phyloP scores from a whole-genome alignment of 1,139 yeast species.

The Protomyces arabidopsidicola region DNA sequence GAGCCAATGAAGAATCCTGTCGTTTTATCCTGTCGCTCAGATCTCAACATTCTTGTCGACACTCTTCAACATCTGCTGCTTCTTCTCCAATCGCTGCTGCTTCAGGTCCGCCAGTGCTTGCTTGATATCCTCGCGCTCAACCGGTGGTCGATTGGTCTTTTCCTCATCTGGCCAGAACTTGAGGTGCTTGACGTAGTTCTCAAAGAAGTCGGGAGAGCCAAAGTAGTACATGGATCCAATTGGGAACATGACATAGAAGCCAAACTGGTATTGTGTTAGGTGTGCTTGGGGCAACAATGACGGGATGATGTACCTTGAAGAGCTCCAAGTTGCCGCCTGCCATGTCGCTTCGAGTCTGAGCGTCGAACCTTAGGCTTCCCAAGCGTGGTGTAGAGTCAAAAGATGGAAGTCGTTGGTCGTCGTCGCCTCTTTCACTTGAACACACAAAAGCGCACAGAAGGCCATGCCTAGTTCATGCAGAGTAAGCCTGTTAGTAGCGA shows the following conservation, averaged over 20 bases:
- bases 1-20: too few relatives aligned
- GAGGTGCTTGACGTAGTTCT: slow-evolving; percentile 25
- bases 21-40: too few relatives aligned
- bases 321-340: slow-evolving; percentile 26
- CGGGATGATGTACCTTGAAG: slow-evolving; percentile 8
- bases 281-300: neutral
- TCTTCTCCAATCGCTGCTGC: slow-evolving; percentile 9
- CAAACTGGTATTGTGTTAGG: slow-evolving; percentile 7
- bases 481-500: neutral
- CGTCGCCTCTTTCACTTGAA: neutral
- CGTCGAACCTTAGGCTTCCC: too few relatives aligned
- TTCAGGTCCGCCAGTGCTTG: slow-evolving; percentile 13
- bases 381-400: too few relatives aligned
- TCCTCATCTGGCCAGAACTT: slow-evolving; percentile 27
- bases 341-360: neutral
- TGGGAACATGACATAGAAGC: slow-evolving; percentile 28
- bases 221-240: slow-evolving; percentile 26
- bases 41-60: neutral
- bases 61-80: neutral
- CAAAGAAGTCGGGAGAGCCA: slow-evolving; percentile 25
- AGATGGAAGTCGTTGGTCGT: neutral
- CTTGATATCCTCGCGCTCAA: slow-evolving; percentile 26
- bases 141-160: slow-evolving; percentile 25
- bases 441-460: too few relatives aligned
- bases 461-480: neutral